These are phyloP conservation scores for Salix dunnii DNA, from an alignment of 345 rosid species.

Conservation along the genomic window DNA sequence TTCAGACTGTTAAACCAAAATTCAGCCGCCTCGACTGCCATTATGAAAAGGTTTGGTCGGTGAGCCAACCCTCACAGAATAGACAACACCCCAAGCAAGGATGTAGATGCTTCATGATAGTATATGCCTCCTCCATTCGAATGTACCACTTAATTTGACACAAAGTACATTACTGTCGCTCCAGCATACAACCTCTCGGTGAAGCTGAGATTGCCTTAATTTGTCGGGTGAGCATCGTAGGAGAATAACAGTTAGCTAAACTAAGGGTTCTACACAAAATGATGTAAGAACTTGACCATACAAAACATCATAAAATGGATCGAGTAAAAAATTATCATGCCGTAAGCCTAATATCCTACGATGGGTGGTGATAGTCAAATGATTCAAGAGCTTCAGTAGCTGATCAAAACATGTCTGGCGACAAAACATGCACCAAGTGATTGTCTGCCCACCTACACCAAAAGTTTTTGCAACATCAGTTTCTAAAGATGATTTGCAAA, in stretches of 20 bases:
- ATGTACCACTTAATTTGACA: conserved; percentile 84
- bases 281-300: background rate
- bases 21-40: too few relatives aligned
- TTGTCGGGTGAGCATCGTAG: background rate
- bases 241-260: background rate
- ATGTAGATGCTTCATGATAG: background rate
- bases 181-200: conserved; percentile 83
- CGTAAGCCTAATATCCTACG: conserved; percentile 41
- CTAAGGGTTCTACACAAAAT: background rate
- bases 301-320: background rate
- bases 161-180: conserved; percentile 89
- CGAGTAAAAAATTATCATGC: background rate
- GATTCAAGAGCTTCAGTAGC: conserved; percentile 85
- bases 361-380: conserved; percentile 77
- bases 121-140: conserved; percentile 33
- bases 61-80: too few relatives aligned
- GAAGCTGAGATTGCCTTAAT: conserved; percentile 81
- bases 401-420: conserved; percentile 85
- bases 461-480: conserved; percentile 6
- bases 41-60: too few relatives aligned
- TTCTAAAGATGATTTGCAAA: background rate
- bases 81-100: too few relatives aligned
- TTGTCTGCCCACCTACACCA: conserved; percentile 83
- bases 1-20: too few relatives aligned
- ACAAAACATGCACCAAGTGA: conserved; percentile 85